Evolutionary conservation across 2,329 filamentous ascomycete genomes (phyloP), one percentile per base, ranked within the genome.

Genomic region (Alternaria conjuncta): DNA sequence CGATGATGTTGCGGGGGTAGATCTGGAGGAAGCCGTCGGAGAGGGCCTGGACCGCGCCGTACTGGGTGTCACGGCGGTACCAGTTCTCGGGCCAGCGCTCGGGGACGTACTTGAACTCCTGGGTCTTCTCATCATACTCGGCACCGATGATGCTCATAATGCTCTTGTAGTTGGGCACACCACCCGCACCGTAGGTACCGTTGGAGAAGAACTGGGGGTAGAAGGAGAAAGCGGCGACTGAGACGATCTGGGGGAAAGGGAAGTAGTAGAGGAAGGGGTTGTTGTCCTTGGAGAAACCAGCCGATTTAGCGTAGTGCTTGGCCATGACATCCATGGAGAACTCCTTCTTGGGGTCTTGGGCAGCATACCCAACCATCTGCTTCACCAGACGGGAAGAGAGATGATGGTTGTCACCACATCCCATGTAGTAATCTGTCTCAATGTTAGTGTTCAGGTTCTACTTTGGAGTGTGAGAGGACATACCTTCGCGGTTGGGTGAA

Each of bases 51-150:
- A 84, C 72, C 8, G 85, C 75, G 23, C 81, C 81, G 61, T 85
- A 87, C 51, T 85, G 84, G 0, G 80, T 75, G 0, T 80, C 77
- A 4, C 77, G 77, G 50, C 81, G 80, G 74, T 84, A 87, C 82
- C 84, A 87, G 74, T 86, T 86, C 49, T 84, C 80, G 0, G 85
- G 85, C 58, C 86, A 86, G 12, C 80, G 79, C 68, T 87, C 85
- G 66, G 81, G 82, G 20, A 85, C 85, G 20, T 80, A 74, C 15
- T 80, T 82, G 69, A 86, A 86, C 51, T 81, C 78, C 9, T 78
- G 80, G 5, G 84, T 76, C 6, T 79, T 73, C 41, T 74, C 64
- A 21, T 80, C 80, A 23, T 82, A 79, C 28, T 86, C 79, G 6
- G 78, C 84, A 61, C 80, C 86, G 71, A 86, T 85, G 67, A 78